Evolutionary conservation across 805 yeast species (phyloP).

Genomic region (Starmerella apis): DNA sequence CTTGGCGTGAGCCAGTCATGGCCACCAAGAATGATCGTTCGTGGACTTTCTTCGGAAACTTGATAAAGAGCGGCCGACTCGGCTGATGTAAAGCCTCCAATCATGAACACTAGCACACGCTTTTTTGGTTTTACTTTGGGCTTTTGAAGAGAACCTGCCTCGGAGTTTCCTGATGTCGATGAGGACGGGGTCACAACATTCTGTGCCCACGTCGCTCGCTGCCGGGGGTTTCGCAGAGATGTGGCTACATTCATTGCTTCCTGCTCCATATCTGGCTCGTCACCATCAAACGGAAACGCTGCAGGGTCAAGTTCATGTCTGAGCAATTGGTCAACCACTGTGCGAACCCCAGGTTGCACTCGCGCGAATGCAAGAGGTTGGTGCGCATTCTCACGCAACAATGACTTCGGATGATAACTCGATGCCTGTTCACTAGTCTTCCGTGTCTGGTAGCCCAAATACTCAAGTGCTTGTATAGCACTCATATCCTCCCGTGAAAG

Average conservation of each 20-base stretch:
- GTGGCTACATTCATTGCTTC: slow-evolving; percentile 35
- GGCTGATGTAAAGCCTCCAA: slow-evolving; percentile 82
- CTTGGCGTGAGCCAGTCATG: slow-evolving; percentile 51
- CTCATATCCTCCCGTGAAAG: slow-evolving; percentile 39
- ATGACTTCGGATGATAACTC: slow-evolving; percentile 11
- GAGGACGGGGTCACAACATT: slow-evolving; percentile 22
- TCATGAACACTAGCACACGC: slow-evolving; percentile 58
- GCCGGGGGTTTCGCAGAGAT: slow-evolving; percentile 59
- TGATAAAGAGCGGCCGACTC: slow-evolving; percentile 72
- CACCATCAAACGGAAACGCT: slow-evolving; percentile 60
- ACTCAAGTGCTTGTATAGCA: slow-evolving; percentile 47
- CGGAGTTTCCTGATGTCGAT: background rate
- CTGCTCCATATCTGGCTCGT: slow-evolving; percentile 34
- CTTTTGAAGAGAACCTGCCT: background rate
- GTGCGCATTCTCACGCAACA: slow-evolving; percentile 21
- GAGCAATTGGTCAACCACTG: slow-evolving; percentile 44
- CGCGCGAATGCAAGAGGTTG: slow-evolving; percentile 47
- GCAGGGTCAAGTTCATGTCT: slow-evolving; percentile 43
- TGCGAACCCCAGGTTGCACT: slow-evolving; percentile 58
- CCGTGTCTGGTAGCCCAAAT: slow-evolving; percentile 40
- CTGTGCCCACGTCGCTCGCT: slow-evolving; percentile 69
- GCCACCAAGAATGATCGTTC: slow-evolving; percentile 72
- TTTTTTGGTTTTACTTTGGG: slow-evolving; percentile 13
- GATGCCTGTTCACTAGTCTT: slow-evolving; percentile 6
- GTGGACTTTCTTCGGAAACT: slow-evolving; percentile 43